Conservation (phyloP, 352 stramenopile species). For the Globisporangium rhizosaccharum region DNA sequence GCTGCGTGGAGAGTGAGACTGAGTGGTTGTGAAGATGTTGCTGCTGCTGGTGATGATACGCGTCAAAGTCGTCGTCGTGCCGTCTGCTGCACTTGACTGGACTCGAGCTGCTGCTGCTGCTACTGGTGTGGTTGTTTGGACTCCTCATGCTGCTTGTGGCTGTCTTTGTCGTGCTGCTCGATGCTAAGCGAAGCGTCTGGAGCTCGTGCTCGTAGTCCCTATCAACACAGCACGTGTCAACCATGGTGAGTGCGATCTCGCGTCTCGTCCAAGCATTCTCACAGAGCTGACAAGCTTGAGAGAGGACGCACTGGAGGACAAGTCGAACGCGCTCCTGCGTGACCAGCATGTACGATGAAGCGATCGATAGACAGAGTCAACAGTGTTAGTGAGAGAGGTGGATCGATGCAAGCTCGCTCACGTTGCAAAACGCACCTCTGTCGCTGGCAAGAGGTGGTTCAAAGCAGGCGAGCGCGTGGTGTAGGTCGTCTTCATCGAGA, state of each 20-base stretch:
- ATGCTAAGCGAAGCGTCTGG: conserved; percentile 11
- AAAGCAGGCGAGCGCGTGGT: conserved; percentile 57
- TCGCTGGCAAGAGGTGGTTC: conserved; percentile 56
- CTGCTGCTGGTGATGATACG: too few relatives aligned
- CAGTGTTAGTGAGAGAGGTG: too few relatives aligned
- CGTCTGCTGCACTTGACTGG: too few relatives aligned
- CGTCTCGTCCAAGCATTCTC: not conserved
- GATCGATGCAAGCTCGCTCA: too few relatives aligned
- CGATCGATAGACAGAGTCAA: too few relatives aligned
- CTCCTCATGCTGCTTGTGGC: not conserved
- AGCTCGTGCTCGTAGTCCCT: conserved; percentile 42
- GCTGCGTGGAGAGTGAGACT: too few relatives aligned
- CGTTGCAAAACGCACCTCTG: conserved; percentile 17
- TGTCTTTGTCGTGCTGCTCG: not conserved
- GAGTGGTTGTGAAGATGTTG: too few relatives aligned
- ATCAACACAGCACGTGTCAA: conserved; percentile 4
- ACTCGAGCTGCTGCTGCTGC: too few relatives aligned
- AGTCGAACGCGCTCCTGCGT: conserved; percentile 36
- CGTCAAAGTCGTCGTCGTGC: too few relatives aligned
- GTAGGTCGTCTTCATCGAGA: conserved; percentile 58
- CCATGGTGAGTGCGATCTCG: too few relatives aligned
- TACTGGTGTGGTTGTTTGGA: too few relatives aligned
- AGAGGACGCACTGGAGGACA: conserved; percentile 29
- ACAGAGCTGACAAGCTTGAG: not conserved
- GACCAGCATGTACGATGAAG: too few relatives aligned